Conservation (phyloP, 108 stramenopile species). For the Discostella pseudostelligera region DNA sequence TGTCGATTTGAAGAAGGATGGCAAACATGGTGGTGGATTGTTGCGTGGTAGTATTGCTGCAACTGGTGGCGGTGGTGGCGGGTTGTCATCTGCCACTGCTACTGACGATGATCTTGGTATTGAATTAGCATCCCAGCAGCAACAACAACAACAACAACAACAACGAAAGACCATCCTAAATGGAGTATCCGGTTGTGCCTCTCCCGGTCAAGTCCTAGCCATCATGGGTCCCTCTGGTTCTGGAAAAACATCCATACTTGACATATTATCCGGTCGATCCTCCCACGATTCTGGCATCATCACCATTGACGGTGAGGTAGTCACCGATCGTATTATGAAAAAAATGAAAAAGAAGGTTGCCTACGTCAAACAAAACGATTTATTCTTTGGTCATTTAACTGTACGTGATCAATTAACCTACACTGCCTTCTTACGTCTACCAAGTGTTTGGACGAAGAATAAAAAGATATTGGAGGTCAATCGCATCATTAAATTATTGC, state of each 20-base stretch:
- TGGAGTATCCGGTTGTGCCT: conserved; percentile 61
- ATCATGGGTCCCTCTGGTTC: conserved; percentile 77
- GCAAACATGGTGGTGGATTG: conserved; percentile 6
- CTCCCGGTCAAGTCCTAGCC: conserved; percentile 64
- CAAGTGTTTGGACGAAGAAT: conserved; percentile 22
- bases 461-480: conserved; percentile 65
- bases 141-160: too few relatives aligned
- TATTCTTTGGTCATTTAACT: conserved; percentile 75
- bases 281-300: conserved; percentile 53
- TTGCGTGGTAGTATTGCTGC: conserved; percentile 18
- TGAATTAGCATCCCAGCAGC: too few relatives aligned
- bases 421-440: conserved; percentile 68
- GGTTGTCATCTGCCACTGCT: too few relatives aligned
- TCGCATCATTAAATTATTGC: conserved; percentile 47
- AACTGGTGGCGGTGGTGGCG: too few relatives aligned
- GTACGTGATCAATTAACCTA: conserved; percentile 74
- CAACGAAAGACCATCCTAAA: conserved; percentile 54
- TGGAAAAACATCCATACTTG: conserved; percentile 68
- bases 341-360: conserved; percentile 65
- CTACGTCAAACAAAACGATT: conserved; percentile 76
- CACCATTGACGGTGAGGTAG: conserved; percentile 50
- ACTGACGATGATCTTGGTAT: too few relatives aligned
- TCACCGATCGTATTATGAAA: conserved; percentile 47
- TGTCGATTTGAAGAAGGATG: conserved; percentile 22
- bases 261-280: conserved; percentile 60